Base-by-base conservation (phyloP, 2,329 filamentous ascomycete genomes). In the Apiospora hydei region DNA sequence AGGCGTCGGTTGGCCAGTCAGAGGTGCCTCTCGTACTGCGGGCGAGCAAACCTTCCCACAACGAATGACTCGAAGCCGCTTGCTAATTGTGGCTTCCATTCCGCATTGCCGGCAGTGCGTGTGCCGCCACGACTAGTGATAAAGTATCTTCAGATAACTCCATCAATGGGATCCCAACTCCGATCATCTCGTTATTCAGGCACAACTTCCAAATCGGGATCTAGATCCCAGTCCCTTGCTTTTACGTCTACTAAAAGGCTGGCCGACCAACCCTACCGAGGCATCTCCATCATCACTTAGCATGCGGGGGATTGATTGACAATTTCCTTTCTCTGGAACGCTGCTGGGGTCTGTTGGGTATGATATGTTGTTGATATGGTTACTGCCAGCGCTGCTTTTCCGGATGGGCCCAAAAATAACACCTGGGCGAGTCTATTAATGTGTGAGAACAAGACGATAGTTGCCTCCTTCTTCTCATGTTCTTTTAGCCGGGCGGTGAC, bases 51-150 rank as follows among this genome's bases (percentile, higher is more conserved):
- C 57, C 34, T 64, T 64, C 57, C 34, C 4, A 41, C 34, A 21
- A 41, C 34, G 34, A 64, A 64, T 64, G 57, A 41, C 57, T 64
- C 57, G 30, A 49, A 24, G 57, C 16, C 34, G n/a, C 57, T n/a
- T 8, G 34, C 41, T 21, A 11, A 7, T 14, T 41, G 18, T 41
- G 57, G 6, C n/a, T 14, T 57, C 26, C 14, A 21, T 64, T 38
- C 57, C 34, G 30, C 18, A 41, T 64, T 64, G 57, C 34, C 57
- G 18, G 1, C 57, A 61, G 14, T 61, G n/a, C n/a, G 46, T 38
- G 30, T n/a, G 38, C 18, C 18, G 34, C 57, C 34, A 64, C 57
- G 34, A 41, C 34, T 41, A 41, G 10, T 41, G n/a, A 10, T 14
- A 41, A 64, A 41, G 34, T 41, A 8, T 64, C 57, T 64, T 21